Evolutionary conservation across 2,329 filamentous ascomycete species (phyloP).

Genomic region (Nothopassalora personata): DNA sequence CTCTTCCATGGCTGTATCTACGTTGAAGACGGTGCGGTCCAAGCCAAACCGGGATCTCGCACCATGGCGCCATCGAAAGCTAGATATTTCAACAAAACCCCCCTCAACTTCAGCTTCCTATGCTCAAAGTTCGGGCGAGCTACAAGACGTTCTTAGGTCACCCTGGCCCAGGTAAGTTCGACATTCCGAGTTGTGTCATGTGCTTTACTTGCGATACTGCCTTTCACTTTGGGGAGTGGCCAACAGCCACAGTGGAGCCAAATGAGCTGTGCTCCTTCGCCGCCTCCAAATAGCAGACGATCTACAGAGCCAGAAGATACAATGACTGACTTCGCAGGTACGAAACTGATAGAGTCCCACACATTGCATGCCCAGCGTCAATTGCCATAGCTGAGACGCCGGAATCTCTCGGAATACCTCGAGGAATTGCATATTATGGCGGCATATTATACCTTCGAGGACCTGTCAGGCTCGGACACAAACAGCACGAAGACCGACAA

Average conservation of each 20-base stretch:
- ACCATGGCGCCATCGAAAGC: neutral
- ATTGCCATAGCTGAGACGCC: neutral
- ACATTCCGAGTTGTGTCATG: no score
- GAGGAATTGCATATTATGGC: constrained; percentile 22
- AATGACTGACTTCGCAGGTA: no score
- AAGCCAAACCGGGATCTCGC: neutral
- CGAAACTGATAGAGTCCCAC: no score
- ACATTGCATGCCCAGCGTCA: neutral
- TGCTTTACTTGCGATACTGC: no score
- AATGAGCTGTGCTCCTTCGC: no score
- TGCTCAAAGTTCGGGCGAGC: neutral
- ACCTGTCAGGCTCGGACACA: constrained; percentile 27
- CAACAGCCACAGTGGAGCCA: no score
- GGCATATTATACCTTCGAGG: constrained; percentile 34
- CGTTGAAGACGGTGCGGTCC: neutral
- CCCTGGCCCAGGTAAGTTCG: no score
- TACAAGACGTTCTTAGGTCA: no score
- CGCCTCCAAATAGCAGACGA: no score
- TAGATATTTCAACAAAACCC: neutral
- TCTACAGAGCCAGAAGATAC: neutral
- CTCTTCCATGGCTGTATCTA: neutral
- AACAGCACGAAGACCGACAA: constrained; percentile 49
- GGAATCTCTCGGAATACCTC: neutral
- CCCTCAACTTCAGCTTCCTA: neutral
- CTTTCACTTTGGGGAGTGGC: no score